Evolutionary conservation across 1,139 yeast genomes (phyloP).

Genomic region (Kodamaea ohmeri): DNA sequence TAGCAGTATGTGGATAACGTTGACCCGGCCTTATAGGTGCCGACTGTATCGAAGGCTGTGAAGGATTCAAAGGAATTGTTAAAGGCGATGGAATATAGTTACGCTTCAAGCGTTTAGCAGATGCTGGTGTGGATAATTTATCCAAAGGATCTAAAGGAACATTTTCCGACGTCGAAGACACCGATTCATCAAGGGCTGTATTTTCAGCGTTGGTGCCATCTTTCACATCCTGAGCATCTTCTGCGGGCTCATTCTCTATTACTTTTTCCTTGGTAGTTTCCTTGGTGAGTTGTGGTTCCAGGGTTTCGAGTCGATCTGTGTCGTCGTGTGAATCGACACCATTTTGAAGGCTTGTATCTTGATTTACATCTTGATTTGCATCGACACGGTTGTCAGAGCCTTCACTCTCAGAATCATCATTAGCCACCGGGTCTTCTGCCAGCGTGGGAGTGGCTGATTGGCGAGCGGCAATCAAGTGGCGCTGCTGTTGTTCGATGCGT

Average conservation of each 20-base stretch:
- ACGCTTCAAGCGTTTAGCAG: constrained; percentile 42
- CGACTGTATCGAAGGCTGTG: constrained; percentile 31
- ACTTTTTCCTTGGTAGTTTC: no score
- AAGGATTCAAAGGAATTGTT: constrained; percentile 15
- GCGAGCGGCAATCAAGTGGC: constrained; percentile 44
- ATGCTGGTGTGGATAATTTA: constrained; percentile 22
- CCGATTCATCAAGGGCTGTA: background rate
- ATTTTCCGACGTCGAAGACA: background rate
- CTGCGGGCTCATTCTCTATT: no score
- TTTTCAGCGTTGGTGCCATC: constrained; percentile 4
- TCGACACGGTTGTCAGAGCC: constrained; percentile 1
- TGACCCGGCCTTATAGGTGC: constrained; percentile 39
- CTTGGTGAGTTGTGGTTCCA: no score
- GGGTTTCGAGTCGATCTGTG: no score
- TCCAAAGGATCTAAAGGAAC: constrained; percentile 15
- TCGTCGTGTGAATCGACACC: no score
- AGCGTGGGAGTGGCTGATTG: constrained; percentile 13
- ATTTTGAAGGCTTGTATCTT: no score
- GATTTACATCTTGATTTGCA: no score
- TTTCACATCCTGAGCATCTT: background rate
- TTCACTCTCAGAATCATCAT: constrained; percentile 1
- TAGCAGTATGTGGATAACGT: constrained; percentile 9
- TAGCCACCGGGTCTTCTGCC: constrained; percentile 2
- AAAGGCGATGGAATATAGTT: constrained; percentile 47
- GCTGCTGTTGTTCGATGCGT: constrained; percentile 48